Conservation (phyloP, 805 yeast genomes). For the Lipomyces kockii region DNA sequence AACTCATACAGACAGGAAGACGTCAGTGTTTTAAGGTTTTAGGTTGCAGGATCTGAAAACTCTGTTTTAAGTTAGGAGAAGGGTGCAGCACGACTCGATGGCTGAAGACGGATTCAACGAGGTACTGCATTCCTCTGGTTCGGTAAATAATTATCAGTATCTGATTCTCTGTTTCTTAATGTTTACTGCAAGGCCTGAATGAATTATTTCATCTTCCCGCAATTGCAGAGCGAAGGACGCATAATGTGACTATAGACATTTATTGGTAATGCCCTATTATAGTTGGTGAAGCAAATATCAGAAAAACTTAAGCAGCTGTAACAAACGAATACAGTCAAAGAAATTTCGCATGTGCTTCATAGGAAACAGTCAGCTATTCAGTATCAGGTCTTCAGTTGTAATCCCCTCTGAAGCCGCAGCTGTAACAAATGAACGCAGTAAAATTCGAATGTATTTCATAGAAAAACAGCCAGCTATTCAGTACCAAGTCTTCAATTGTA, state of each 20-base stretch:
- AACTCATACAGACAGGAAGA: no score
- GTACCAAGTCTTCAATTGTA: background rate
- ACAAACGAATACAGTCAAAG: no score
- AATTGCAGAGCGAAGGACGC: background rate
- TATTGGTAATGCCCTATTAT: background rate
- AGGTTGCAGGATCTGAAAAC: background rate
- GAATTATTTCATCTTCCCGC: background rate
- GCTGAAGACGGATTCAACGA: no score
- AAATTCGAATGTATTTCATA: background rate
- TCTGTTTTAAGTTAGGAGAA: background rate
- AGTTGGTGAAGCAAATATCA: background rate
- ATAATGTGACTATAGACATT: background rate
- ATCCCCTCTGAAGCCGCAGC: no score
- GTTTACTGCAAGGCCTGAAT: background rate
- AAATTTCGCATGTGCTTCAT: no score
- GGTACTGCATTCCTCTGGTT: background rate
- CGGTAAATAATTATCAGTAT: background rate
- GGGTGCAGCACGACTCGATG: no score
- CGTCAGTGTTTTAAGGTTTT: background rate
- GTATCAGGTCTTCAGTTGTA: no score
- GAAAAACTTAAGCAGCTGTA: background rate
- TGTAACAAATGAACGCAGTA: background rate
- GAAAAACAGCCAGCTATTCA: background rate
- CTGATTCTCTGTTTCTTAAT: background rate
- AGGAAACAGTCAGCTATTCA: no score